A percentile compares a stretch with the other conserved stretches of the same genome.
Conservation (phyloP, 108 stramenopile species). For the Pseudonitzschia pungens region DNA sequence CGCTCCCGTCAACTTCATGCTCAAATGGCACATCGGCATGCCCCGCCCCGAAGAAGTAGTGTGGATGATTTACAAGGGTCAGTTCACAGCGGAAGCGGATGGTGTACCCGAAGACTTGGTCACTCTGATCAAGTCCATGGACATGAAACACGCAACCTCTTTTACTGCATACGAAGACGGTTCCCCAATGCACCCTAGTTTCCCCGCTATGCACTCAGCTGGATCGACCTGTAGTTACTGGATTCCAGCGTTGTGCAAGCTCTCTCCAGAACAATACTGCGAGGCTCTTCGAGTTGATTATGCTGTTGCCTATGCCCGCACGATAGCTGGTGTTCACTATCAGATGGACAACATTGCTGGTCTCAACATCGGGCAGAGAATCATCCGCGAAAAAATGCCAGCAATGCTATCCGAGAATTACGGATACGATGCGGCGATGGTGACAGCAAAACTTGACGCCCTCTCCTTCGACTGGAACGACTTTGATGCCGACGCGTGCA, state of each 20-base stretch:
- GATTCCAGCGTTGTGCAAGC: conserved; percentile 36
- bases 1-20: conserved; percentile 32
- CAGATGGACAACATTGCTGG: conserved; percentile 39
- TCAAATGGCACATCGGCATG: conserved; percentile 39
- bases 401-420: conserved; percentile 25
- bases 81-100: conserved; percentile 15
- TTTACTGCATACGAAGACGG: conserved; percentile 51
- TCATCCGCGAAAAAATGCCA: conserved; percentile 27
- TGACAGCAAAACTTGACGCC: conserved; percentile 24
- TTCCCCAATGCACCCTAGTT: conserved; percentile 40
- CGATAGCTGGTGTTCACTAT: conserved; percentile 55
- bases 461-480: conserved; percentile 44
- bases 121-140: conserved; percentile 14
- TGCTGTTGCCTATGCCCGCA: conserved; percentile 42
- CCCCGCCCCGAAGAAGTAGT: conserved; percentile 49
- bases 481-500: conserved; percentile 22
- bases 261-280: conserved; percentile 39
- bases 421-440: conserved; percentile 16
- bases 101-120: conserved; percentile 31
- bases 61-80: conserved; percentile 23
- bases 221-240: conserved; percentile 31
- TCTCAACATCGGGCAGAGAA: conserved; percentile 36
- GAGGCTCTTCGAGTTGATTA: conserved; percentile 34
- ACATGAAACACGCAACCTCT: not conserved
- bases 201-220: conserved; percentile 54